A percentile compares a stretch with the other conserved stretches of the same genome.
phyloP scores from a whole-genome alignment of 106 monocot species.

The Cymbidium sinense region DNA sequence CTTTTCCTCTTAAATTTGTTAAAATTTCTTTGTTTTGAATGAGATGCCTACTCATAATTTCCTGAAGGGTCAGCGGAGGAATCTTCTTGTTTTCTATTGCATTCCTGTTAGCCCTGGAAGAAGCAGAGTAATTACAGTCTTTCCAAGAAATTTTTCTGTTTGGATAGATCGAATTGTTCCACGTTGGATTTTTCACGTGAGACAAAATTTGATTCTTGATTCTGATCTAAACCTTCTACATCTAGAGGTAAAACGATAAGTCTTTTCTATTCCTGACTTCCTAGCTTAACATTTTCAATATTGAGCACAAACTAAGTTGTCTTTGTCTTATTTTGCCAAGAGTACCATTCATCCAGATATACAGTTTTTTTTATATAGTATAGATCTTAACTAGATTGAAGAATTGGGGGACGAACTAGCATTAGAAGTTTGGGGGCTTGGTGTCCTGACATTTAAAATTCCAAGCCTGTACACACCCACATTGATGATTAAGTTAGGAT shows the following conservation, averaged over 20 bases:
- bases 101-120: conserved; percentile 81
- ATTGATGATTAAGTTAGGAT: background rate
- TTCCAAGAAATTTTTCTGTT: conserved; percentile 63
- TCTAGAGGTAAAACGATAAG: conserved; percentile 55
- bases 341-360: background rate
- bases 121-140: conserved; percentile 73
- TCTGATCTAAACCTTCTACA: conserved; percentile 88
- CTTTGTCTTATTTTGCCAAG: no score
- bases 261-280: background rate
- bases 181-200: conserved; percentile 74
- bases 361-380: background rate
- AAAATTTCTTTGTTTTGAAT: no score
- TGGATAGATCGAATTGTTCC: conserved; percentile 67
- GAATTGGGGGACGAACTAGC: background rate
- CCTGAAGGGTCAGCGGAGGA: conserved; percentile 22
- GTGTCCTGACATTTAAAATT: background rate
- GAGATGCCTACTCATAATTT: background rate
- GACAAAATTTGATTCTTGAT: conserved; percentile 76
- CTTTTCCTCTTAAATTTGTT: background rate
- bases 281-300: background rate
- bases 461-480: background rate
- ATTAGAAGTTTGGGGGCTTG: background rate
- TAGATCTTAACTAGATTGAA: background rate
- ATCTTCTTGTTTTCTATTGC: conserved; percentile 60
- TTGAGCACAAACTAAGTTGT: background rate